Base-by-base conservation (phyloP, 768 basidiomycete genomes). In the Boletus vermiculosoides region DNA sequence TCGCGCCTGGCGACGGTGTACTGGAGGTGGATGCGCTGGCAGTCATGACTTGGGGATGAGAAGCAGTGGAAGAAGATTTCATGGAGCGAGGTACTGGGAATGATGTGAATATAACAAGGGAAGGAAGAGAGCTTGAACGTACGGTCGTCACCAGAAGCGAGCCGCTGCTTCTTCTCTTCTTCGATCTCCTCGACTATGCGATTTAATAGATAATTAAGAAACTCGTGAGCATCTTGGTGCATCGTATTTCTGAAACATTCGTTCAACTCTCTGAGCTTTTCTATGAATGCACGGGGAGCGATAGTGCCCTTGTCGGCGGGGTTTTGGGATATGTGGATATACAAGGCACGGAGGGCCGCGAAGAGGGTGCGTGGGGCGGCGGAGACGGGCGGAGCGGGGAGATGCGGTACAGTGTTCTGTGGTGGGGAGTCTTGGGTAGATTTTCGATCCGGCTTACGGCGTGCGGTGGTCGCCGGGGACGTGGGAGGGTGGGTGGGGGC, bases 141-240 rank as follows among this genome's bases (percentile, higher is more conserved):
- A 92, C 90, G 66, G 64, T 91, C 89, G 37, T 90, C 89, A 30
- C 74, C 78, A 18, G 78, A 76, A 51, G 73, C 73, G 53, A 74
- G 70, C n/a, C 65, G 63, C 44, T 69, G 76, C 64, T 78, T 85
- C 66, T 73, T 79, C 56, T 88, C 87, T 58, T 84, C 82, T 66
- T 94, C 91, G 62, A 96, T 83, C 69, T 98, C 94, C 72, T 98
- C 96, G 36, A 94, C 88, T 48, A 99, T 87, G 70, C 81, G 86
- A 73, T 99, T 99, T 53, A 99, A 76, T 28, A 98, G 76, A 74
- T 89, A 98, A 70, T 95, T 97, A 41, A 98, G 78, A 72, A 99
- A 98, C 73, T 99, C 97, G 74, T 98, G 97, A 3, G 97, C 97
- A 71, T 99, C 97, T 70, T 99, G 97, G 70, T 99, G 97, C 83